These are phyloP conservation scores for Verticillium dahliae DNA, from an alignment of 2,329 filamentous ascomycete genomes.

Conservation along the genomic window DNA sequence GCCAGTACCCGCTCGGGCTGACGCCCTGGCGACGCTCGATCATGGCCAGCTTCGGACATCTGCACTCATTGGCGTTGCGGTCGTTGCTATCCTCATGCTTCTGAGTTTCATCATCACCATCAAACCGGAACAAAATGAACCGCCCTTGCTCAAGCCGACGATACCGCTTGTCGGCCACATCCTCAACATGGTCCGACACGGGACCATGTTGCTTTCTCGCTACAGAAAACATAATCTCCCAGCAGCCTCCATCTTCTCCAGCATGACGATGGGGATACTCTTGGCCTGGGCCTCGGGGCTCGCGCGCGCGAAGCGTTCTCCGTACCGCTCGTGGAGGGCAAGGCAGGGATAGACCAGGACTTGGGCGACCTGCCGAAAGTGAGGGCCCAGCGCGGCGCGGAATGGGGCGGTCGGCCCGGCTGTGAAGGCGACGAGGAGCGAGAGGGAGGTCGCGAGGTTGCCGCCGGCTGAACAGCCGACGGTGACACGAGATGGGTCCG, in stretches of 20 bases:
- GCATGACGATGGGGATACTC: background rate
- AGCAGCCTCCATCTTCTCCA: conserved; percentile 19
- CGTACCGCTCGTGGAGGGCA: background rate
- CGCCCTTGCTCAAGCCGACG: conserved; percentile 30
- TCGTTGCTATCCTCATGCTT: background rate
- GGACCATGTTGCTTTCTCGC: background rate
- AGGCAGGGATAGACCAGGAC: background rate
- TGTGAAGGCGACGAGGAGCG: background rate
- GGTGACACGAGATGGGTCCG: background rate
- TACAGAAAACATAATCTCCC: conserved; percentile 10
- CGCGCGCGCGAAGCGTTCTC: background rate
- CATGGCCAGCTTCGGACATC: background rate
- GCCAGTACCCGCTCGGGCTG: background rate
- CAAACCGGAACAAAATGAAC: conserved; percentile 26
- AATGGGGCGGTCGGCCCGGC: background rate
- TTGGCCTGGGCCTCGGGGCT: background rate
- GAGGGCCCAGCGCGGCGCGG: background rate
- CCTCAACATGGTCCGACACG: conserved; percentile 29
- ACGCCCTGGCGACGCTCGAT: background rate
- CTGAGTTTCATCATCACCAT: background rate
- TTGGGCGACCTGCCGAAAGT: background rate
- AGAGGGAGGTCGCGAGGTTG: background rate
- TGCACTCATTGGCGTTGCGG: background rate
- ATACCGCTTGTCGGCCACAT: conserved; percentile 40
- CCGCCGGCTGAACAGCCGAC: background rate